A percentile compares a stretch with the other conserved stretches of the same genome.
phyloP scores from a whole-genome alignment of 2,329 filamentous ascomycete species.

The Drechslera avenae region DNA sequence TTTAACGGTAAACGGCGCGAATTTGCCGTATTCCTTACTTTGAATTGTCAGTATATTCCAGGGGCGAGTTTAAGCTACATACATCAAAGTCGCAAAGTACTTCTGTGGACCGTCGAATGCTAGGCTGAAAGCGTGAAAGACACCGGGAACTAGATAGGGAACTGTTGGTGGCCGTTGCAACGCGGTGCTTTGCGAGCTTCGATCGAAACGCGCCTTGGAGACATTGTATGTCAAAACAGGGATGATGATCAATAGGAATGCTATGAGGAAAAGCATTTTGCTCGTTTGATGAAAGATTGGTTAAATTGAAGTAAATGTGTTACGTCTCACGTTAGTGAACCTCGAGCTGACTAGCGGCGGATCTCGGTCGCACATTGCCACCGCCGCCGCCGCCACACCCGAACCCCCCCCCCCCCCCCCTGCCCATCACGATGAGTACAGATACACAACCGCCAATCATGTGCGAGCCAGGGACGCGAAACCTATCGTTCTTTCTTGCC shows the following conservation, averaged over 20 bases:
- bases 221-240: constrained; percentile 32
- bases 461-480: too few relatives aligned
- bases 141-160: constrained; percentile 30
- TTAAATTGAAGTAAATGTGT: not conserved
- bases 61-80: not conserved
- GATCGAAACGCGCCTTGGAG: constrained; percentile 27
- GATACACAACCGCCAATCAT: too few relatives aligned
- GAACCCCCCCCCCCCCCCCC: too few relatives aligned
- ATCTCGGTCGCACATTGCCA: too few relatives aligned
- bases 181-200: constrained; percentile 15
- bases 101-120: constrained; percentile 24
- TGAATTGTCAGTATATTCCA: constrained; percentile 4
- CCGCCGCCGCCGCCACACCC: too few relatives aligned
- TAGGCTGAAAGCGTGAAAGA: constrained; percentile 30
- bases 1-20: constrained; percentile 31
- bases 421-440: too few relatives aligned
- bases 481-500: too few relatives aligned
- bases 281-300: not conserved
- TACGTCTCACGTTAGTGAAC: not conserved
- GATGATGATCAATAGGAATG: not conserved
- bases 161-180: constrained; percentile 28
- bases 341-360: too few relatives aligned
- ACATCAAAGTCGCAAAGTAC: constrained; percentile 36
- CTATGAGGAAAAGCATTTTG: constrained; percentile 6
- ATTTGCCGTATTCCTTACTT: constrained; percentile 32